Percentiles rank a stretch among this genome's conserved stretches.
Conservation (phyloP, 2,329 filamentous ascomycete genomes). For the Clonostachys solani region DNA sequence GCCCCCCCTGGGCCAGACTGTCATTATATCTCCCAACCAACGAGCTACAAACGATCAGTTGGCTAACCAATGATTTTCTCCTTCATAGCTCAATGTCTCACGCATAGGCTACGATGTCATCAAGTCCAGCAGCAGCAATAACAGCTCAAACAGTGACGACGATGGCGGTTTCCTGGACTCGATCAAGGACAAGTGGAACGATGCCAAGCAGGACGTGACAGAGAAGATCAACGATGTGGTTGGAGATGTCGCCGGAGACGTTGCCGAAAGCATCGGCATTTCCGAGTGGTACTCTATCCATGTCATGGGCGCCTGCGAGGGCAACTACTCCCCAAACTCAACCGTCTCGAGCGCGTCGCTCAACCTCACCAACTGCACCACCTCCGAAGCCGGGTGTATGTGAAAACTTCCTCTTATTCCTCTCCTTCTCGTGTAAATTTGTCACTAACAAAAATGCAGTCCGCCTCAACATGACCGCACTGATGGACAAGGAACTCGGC, state of each 20-base stretch:
- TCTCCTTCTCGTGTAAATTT: neutral
- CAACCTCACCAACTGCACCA: constrained; percentile 40
- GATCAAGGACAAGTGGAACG: constrained; percentile 19
- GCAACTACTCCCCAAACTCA: constrained; percentile 37
- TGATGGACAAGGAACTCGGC: constrained; percentile 40
- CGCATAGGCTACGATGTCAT: constrained; percentile 27
- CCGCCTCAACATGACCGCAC: constrained; percentile 39
- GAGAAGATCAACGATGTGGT: constrained; percentile 32
- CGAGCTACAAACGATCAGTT: neutral
- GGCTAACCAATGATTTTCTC: neutral
- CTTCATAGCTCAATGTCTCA: constrained; percentile 28
- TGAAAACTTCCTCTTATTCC: constrained; percentile 1
- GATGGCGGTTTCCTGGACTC: constrained; percentile 19
- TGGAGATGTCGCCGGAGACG: constrained; percentile 30
- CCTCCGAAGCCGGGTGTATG: constrained; percentile 30
- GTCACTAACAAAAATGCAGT: constrained; percentile 11
- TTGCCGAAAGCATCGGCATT: constrained; percentile 38
- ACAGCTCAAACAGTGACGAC: constrained; percentile 13
- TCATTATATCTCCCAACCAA: neutral
- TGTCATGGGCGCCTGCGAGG: constrained; percentile 41
- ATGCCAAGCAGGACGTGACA: constrained; percentile 24
- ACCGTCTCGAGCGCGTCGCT: constrained; percentile 27
- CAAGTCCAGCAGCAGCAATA: constrained; percentile 8
- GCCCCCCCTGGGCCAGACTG: no score
- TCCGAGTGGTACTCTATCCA: constrained; percentile 48